Conservation (phyloP, 1,139 yeast species). For the Kurtzmaniella natalensis region DNA sequence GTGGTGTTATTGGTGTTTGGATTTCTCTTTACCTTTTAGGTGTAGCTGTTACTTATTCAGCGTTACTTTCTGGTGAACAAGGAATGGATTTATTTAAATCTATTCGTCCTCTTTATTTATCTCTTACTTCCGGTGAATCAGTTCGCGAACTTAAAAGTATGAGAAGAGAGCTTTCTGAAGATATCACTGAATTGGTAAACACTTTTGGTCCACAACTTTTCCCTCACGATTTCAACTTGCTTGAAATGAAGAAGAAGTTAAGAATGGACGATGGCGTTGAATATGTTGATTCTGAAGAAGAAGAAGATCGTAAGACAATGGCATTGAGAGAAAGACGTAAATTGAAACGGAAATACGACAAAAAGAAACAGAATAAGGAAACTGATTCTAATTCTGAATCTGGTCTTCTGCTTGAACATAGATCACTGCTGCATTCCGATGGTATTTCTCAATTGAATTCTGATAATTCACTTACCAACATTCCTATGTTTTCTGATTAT, state of each 20-base stretch:
- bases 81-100: slow-evolving; percentile 88
- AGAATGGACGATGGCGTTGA: slow-evolving; percentile 22
- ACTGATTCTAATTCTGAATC: neutral
- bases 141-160: slow-evolving; percentile 45
- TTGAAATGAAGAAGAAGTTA: slow-evolving; percentile 30
- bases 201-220: slow-evolving; percentile 42
- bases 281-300: slow-evolving; percentile 45
- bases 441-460: slow-evolving; percentile 53
- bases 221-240: slow-evolving; percentile 44
- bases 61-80: slow-evolving; percentile 84
- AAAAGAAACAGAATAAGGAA: slow-evolving; percentile 12
- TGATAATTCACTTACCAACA: slow-evolving; percentile 49
- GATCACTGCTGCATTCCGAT: slow-evolving; percentile 40
- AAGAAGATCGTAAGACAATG: slow-evolving; percentile 54
- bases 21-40: slow-evolving; percentile 49
- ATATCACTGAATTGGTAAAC: slow-evolving; percentile 42
- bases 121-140: slow-evolving; percentile 62
- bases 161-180: slow-evolving; percentile 36
- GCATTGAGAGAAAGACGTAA: slow-evolving; percentile 46
- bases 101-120: slow-evolving; percentile 73
- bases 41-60: slow-evolving; percentile 77
- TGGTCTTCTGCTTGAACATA: slow-evolving; percentile 19
- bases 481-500: slow-evolving; percentile 52
- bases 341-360: slow-evolving; percentile 21
- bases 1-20: slow-evolving; percentile 34